Conservation (phyloP, 257 asterid species). For the Coffea canephora region DNA sequence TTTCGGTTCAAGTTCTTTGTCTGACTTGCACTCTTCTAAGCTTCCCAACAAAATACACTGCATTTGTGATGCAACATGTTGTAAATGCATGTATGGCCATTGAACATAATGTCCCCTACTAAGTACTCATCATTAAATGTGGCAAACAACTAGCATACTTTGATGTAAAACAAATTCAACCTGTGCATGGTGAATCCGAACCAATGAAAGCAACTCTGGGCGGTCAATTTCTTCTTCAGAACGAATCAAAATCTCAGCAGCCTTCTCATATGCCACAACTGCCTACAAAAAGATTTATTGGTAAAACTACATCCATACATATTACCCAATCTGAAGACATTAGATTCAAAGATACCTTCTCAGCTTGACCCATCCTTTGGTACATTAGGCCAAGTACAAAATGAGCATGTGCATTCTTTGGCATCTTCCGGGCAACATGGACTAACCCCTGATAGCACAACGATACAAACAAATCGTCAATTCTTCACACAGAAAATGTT, state of each 20-base stretch:
- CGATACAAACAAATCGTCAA: slow-evolving; percentile 7
- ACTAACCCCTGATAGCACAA: slow-evolving; percentile 67
- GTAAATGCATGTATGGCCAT: background rate
- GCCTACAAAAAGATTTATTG: slow-evolving; percentile 50
- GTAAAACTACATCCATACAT: slow-evolving; percentile 18
- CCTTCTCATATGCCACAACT: slow-evolving; percentile 79
- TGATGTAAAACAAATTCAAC: slow-evolving; percentile 24
- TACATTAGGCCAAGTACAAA: slow-evolving; percentile 94
- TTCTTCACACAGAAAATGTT: background rate
- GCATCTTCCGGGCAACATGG: slow-evolving; percentile 97
- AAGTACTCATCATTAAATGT: slow-evolving; percentile 3
- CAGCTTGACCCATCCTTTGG: slow-evolving; percentile 97
- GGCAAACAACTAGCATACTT: slow-evolving; percentile 11
- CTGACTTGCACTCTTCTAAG: slow-evolving; percentile 64
- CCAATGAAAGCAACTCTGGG: slow-evolving; percentile 89
- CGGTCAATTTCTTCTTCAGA: slow-evolving; percentile 94
- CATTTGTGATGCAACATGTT: slow-evolving; percentile 17
- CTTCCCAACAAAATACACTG: slow-evolving; percentile 88
- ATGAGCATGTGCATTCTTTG: slow-evolving; percentile 94
- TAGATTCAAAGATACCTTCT: slow-evolving; percentile 62
- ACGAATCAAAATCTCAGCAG: slow-evolving; percentile 86
- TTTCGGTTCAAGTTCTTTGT: slow-evolving; percentile 69
- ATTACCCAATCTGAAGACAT: slow-evolving; percentile 16
- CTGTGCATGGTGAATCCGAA: slow-evolving; percentile 98
- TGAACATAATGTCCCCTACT: too few species aligned